phyloP scores from a whole-genome alignment of 78 protist species.

The Dictyostelium purpureum region DNA sequence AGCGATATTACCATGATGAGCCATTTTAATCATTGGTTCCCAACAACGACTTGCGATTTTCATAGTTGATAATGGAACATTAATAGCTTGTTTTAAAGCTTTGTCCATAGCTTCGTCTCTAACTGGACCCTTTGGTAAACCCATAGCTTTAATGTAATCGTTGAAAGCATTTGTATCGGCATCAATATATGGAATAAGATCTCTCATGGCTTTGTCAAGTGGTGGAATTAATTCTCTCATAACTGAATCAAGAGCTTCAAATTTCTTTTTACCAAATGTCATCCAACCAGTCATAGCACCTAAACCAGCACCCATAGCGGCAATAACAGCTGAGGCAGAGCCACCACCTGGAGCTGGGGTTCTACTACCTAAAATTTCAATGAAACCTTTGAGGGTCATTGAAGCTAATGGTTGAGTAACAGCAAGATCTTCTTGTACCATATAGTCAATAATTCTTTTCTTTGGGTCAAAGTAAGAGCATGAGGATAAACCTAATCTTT shows the following conservation, averaged over 20 bases:
- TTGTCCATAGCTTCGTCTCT: constrained; percentile 18
- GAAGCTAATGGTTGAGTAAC: constrained; percentile 61
- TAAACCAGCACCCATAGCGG: constrained; percentile 76
- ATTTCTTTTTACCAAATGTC: constrained; percentile 80
- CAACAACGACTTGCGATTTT: constrained; percentile 39
- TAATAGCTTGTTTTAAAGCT: constrained; percentile 29
- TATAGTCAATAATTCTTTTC: constrained; percentile 78
- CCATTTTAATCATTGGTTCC: constrained; percentile 46
- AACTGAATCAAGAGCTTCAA: constrained; percentile 38
- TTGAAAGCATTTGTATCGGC: constrained; percentile 73
- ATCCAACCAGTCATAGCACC: constrained; percentile 84
- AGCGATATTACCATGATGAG: constrained; percentile 33
- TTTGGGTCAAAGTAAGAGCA: constrained; percentile 69
- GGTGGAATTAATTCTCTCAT: constrained; percentile 72
- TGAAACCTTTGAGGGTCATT: constrained; percentile 28
- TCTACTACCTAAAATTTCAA: constrained; percentile 55
- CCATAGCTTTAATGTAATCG: constrained; percentile 19
- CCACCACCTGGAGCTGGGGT: constrained; percentile 86
- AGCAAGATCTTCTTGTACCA: constrained; percentile 52
- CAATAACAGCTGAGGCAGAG: constrained; percentile 67
- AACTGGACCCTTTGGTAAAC: background rate
- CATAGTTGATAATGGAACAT: constrained; percentile 64
- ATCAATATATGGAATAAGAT: constrained; percentile 70
- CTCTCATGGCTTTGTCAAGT: constrained; percentile 70
- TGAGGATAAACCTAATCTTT: constrained; percentile 72